These are phyloP conservation scores for Tylopilus intermedius DNA, from an alignment of 768 basidiomycete species.

Conservation along the genomic window DNA sequence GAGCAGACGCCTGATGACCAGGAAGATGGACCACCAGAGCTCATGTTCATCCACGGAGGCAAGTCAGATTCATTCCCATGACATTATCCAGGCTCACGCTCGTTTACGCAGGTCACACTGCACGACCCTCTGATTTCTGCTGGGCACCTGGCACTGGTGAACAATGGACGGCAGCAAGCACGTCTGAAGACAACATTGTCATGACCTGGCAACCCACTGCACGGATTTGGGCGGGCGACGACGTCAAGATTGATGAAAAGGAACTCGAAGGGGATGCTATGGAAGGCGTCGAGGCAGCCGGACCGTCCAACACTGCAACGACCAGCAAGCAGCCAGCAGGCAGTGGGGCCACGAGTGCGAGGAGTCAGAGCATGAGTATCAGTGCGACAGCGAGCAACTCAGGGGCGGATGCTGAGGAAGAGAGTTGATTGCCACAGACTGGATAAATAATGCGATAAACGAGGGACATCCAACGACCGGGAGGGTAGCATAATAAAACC, in stretches of 20 bases:
- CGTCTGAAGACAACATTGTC: constrained; percentile 95
- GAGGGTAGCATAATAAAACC: constrained; percentile 1
- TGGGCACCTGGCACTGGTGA: constrained; percentile 87
- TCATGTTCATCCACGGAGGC: constrained; percentile 95
- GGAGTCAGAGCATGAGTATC: constrained; percentile 59
- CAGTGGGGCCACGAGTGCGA: constrained; percentile 38
- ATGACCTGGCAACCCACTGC: constrained; percentile 98
- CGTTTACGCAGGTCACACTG: constrained; percentile 63
- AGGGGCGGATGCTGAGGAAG: constrained; percentile 43
- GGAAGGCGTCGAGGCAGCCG: constrained; percentile 60
- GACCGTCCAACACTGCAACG: constrained; percentile 16
- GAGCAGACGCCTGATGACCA: constrained; percentile 98
- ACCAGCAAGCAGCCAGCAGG: constrained; percentile 15
- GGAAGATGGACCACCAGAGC: constrained; percentile 95
- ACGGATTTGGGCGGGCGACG: constrained; percentile 90
- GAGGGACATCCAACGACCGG: constrained; percentile 6
- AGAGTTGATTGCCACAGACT: constrained; percentile 17
- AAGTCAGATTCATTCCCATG: constrained; percentile 20
- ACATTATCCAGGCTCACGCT: background rate
- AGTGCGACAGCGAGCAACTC: constrained; percentile 48
- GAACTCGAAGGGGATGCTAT: constrained; percentile 79
- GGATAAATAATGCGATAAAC: constrained; percentile 11
- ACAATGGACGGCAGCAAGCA: constrained; percentile 79
- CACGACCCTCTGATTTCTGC: constrained; percentile 88
- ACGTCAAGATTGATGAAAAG: constrained; percentile 76